phyloP scores from a whole-genome alignment of 2,329 filamentous ascomycete species.

The Myriosclerotinia curreyana region DNA sequence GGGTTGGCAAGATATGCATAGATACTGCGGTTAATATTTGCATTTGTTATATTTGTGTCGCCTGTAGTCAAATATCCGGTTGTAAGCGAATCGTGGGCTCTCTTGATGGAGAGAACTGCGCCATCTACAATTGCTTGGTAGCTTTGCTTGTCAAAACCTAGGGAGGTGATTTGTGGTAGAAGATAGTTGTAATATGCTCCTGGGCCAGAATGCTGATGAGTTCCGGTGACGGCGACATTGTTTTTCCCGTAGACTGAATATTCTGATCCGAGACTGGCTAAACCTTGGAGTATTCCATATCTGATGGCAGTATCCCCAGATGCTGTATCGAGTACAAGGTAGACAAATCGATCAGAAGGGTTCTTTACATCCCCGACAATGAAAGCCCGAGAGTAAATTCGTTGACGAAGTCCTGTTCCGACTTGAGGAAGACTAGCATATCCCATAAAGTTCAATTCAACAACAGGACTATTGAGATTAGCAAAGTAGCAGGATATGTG shows the following conservation, averaged over 20 bases:
- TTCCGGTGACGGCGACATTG: slow-evolving; percentile 86
- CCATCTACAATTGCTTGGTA: slow-evolving; percentile 91
- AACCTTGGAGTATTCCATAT: slow-evolving; percentile 76
- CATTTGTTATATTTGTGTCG: slow-evolving; percentile 65
- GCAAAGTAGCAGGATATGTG: slow-evolving; percentile 13
- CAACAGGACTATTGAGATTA: slow-evolving; percentile 57
- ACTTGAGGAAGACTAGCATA: slow-evolving; percentile 81
- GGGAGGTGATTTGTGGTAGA: slow-evolving; percentile 81
- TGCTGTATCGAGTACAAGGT: slow-evolving; percentile 80
- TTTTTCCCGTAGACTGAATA: slow-evolving; percentile 73
- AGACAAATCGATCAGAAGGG: slow-evolving; percentile 73
- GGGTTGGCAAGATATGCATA: slow-evolving; percentile 88
- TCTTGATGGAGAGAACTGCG: slow-evolving; percentile 72
- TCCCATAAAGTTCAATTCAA: slow-evolving; percentile 86
- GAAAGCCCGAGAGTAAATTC: slow-evolving; percentile 86
- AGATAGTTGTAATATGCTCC: slow-evolving; percentile 93
- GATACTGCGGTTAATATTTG: slow-evolving; percentile 84
- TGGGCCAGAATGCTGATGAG: slow-evolving; percentile 86
- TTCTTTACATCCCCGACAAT: slow-evolving; percentile 69
- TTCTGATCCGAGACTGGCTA: slow-evolving; percentile 64
- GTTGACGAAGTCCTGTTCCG: slow-evolving; percentile 80
- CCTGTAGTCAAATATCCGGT: slow-evolving; percentile 68
- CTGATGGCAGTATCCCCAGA: slow-evolving; percentile 85
- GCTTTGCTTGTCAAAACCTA: slow-evolving; percentile 80
- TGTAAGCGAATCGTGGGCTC: slow-evolving; percentile 68